Base-by-base conservation (phyloP, 2,329 filamentous ascomycete species). In the Lecanicillium sp. region DNA sequence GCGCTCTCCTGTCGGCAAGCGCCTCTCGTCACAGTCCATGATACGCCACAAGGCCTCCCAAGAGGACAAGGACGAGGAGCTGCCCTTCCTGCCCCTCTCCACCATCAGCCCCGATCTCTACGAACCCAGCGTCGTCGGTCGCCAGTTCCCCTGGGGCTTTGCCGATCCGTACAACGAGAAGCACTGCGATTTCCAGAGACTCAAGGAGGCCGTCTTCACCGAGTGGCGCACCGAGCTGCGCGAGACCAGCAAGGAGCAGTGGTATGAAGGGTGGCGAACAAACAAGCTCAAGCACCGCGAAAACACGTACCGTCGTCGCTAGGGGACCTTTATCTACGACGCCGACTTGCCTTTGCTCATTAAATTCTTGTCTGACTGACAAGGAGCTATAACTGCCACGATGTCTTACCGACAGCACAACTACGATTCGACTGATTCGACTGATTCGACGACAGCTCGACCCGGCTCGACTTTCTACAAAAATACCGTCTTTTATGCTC, bases 201-300 rank as follows among this genome's bases (percentile, higher is more conserved):
- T 98, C 56, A 93, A 93, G 69, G 90, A 97, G 51, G 84, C 86
- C 7, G 87, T 98, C 26, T 98, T 98, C 66, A 83, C 75, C 55
- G 91, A 97, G 61, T 98, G 93, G 93, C 85, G 91, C 43, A 79
- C 79, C 36, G 93, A 98, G 63, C 74, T 98, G 51, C 85, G 91
- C 52, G 89, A 95, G 65, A 86, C 89, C 44, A 95, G 89, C 65
- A 81, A 89, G 48, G 90, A 95, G 62, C 79, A 90, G 58, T 96
- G 90, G 88, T 97, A 97, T 59, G 91, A 97, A 67, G 84, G 87
- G 58, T 97, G 91, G 93, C 83, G 93, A 67, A 96, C 81, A 8
- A 83, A 72, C 67, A 73, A 79, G 48, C 74, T 84, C 55, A 82
- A 82, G 67, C 69, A 73, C 53, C 70, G 73, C 48, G 69, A 76